Base-by-base conservation (phyloP, 768 basidiomycete genomes). In the Leccinum aurantiacum region DNA sequence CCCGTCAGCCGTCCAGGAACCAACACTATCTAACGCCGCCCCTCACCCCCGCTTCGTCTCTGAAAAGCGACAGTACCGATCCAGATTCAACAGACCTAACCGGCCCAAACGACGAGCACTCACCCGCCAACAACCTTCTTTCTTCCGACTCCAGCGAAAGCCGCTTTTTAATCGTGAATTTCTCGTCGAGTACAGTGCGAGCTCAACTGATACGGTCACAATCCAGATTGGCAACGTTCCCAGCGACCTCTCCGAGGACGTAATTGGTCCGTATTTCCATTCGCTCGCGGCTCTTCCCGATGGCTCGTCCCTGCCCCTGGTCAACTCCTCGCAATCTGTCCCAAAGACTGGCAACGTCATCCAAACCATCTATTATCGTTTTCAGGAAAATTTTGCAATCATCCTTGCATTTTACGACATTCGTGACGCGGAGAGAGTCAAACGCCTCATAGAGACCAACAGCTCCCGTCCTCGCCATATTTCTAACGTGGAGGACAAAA, bases 41-140 rank as follows among this genome's bases (percentile, higher is more conserved):
- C 11, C 79, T 90, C 48, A 89, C 88, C 1, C 88, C 88, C 1
- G 85, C 88, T 1, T 87, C 85, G 8, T 79, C 81, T 1, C 75
- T 81, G 63, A 76, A 71, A 58, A 74, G 73, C 38, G 78, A 79
- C 38, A 68, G 68, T 19, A 67, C 73, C 15, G 74, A 72, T 37
- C 70, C 75, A 31, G 75, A 75, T 29, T 69, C 66, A 47, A 63
- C 72, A 46, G 73, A 74, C 61, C 60, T 62, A n/a, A 63, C 17
- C 41, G 74, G 54, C 57, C 61, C 53, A 53, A 65, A 44, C 44
- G 57, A 62, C 15, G 62, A 63, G n/a, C 76, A 73, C 59, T 65
- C 68, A 22, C 57, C 25, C 29, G 56, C 60, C 27, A 41, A 60
- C 31, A 61, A 53, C 17, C 22, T 53, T n/a, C 44, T 55, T 33